Base-by-base conservation (phyloP, 805 yeast species). In the Lipomyces spencermartinsiae region DNA sequence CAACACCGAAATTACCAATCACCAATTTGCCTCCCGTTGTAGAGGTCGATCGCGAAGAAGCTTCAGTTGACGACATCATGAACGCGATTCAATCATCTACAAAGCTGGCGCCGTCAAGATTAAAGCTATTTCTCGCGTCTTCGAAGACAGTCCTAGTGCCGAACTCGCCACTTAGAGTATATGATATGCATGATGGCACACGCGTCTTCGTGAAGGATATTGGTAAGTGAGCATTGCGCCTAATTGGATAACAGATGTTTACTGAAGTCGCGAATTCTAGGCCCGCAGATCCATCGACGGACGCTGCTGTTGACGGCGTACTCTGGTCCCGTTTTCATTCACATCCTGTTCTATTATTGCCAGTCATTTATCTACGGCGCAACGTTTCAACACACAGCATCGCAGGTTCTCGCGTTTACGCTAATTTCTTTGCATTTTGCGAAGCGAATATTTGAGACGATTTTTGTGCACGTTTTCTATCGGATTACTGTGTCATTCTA, bases 401-500 rank as follows among this genome's bases (percentile, higher is more conserved):
- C 87, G 9, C 95, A 91, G 78, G 77, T 75, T 62, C 75, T 84
- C 57, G 85, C 90, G 1, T 87, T 82, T 71, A 76, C 78, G 43
- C 74, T 93, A 76, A 86, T 89, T 10, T 71, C 89, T 74, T 79
- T 89, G 68, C 98, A 94, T 80, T 94, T 90, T 76, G 71, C 86
- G 69, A 94, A 94, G 80, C 87, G 99, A 77, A 97, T 93, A 78
- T 84, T 85, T 71, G 99, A 94, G 80, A 92, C 97, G 4, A 70
- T 90, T 22, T 88, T 87, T 76, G 88, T 94, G 62, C 99, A 94
- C 80, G 84, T 85, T 70, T 94, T 94, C 77, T 90, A 97, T 34
- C 83, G 87, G 66, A 87, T 92, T 39, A 93, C 98, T 10, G 95
- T 95, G 98, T 98, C 98, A 5, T 76, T 90, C 59, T 86, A 87